Base-by-base conservation (phyloP, 78 protist genomes). In the Dictyostelium brefeldianum region DNA sequence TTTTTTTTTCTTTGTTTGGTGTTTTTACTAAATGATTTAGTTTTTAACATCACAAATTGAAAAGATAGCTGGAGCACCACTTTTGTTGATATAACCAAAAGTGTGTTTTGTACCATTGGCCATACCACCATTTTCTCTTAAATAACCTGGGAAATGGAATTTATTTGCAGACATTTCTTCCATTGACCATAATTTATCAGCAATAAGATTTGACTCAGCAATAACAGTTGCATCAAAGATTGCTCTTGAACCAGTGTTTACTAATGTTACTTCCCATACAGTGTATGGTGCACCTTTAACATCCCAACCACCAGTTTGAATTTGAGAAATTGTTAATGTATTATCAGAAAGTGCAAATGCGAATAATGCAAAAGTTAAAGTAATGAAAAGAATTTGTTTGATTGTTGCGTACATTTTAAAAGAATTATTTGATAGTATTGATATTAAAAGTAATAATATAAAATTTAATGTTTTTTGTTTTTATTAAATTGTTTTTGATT, bases 291-390 rank as follows among this genome's bases (percentile, higher is more conserved):
- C 22, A 27, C 41, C 22, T 11, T 75, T 41, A 75, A 14, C 48
- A 22, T 48, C 81, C 81, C 81, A 75, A 14, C 41, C 27, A 50
- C 81, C 81, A 31, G 75, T 67, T 67, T 67, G 75, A 31, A 67
- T 67, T 67, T 67, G 75, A 12, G 75, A 67, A 67, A 67, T 67
- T 31, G 75, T 14, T 31, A 67, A 27, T 4, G 75, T 27, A 15
- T 31, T 67, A 67, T 67, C 75, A 67, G 43, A 25, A 31, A 31
- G 5, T 15, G 48, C 48, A 14, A 67, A 15, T 15, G 75, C 1
- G 12, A 67, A 31, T 0, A 67, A 31, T 5, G 25, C 50, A 67
- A 67, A 67, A 14, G 12, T 10, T 31, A 67, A 67, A 67, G 25
- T 43, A 3, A 67, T 14, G 18, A 17, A 62, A 20, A 62, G 25